Percentiles rank a stretch among this genome's conserved stretches.
phyloP scores from a whole-genome alignment of 306 rosid genomes.

The Rosa chinensis region DNA sequence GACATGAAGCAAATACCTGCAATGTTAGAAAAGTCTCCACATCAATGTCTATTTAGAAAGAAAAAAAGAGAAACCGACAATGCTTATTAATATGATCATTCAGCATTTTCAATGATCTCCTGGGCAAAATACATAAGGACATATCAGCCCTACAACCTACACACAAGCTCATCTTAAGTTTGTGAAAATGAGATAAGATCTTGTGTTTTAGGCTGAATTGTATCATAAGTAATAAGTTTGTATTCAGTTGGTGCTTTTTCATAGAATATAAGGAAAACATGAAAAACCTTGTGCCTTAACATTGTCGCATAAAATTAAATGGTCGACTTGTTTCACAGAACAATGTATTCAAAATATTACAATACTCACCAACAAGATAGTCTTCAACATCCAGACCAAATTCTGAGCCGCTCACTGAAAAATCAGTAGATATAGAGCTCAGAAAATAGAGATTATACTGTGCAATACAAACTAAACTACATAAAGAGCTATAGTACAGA shows the following conservation, averaged over 20 bases:
- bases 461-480: not conserved
- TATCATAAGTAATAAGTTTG: too few species aligned
- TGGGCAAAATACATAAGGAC: not conserved
- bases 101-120: constrained; percentile 6
- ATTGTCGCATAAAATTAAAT: not conserved
- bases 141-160: not conserved
- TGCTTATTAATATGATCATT: not conserved
- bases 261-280: not conserved
- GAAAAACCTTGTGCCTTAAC: not conserved
- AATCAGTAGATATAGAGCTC: constrained; percentile 4
- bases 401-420: constrained; percentile 72
- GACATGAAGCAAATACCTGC: constrained; percentile 97
- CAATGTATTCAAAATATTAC: constrained; percentile 16
- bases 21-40: constrained; percentile 23
- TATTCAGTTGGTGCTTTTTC: too few species aligned
- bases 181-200: not conserved
- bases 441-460: not conserved
- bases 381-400: constrained; percentile 85
- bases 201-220: not conserved
- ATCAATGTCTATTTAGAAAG: constrained; percentile 31
- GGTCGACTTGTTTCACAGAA: not conserved
- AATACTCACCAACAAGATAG: constrained; percentile 75
- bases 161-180: not conserved
- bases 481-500: not conserved
- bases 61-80: not conserved